phyloP scores from a whole-genome alignment of 495 filamentous ascomycete genomes.

The Penicillium flavigenum region DNA sequence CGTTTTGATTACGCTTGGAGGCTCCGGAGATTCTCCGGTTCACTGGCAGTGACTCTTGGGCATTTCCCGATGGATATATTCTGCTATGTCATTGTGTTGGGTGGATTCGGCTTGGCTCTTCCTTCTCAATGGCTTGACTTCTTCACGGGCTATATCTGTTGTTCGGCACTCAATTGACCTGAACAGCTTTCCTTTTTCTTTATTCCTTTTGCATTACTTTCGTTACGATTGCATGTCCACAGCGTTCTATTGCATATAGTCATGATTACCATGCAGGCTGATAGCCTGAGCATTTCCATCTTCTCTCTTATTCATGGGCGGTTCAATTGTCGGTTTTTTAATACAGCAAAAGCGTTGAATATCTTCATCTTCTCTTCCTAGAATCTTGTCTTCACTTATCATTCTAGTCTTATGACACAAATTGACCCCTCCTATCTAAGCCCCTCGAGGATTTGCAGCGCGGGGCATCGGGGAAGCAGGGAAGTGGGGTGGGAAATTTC shows the following conservation, averaged over 20 bases:
- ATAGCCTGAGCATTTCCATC: conserved; percentile 8
- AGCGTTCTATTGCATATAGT: conserved; percentile 26
- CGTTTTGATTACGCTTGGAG: background rate
- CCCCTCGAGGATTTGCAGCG: conserved; percentile 1
- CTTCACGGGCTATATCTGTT: background rate
- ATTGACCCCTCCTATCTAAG: conserved; percentile 5
- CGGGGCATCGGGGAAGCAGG: conserved; percentile 18
- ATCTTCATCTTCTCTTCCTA: background rate
- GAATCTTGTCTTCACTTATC: too few species aligned
- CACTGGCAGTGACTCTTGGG: background rate
- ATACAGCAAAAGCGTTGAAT: conserved; percentile 9
- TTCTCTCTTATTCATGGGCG: conserved; percentile 9
- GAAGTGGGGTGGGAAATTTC: conserved; percentile 12
- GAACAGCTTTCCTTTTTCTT: conserved; percentile 5
- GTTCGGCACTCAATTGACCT: background rate
- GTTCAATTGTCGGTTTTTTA: conserved; percentile 8
- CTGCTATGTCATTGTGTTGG: background rate
- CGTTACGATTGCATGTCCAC: conserved; percentile 15
- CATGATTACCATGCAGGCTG: background rate
- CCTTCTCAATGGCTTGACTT: background rate
- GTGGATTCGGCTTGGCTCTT: background rate
- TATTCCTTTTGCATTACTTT: conserved; percentile 4
- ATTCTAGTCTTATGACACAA: background rate
- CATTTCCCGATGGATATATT: background rate
- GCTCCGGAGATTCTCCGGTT: conserved; percentile 4